Base-by-base conservation (phyloP, 2,329 filamentous ascomycete species). In the Tolypocladium endophyticum region DNA sequence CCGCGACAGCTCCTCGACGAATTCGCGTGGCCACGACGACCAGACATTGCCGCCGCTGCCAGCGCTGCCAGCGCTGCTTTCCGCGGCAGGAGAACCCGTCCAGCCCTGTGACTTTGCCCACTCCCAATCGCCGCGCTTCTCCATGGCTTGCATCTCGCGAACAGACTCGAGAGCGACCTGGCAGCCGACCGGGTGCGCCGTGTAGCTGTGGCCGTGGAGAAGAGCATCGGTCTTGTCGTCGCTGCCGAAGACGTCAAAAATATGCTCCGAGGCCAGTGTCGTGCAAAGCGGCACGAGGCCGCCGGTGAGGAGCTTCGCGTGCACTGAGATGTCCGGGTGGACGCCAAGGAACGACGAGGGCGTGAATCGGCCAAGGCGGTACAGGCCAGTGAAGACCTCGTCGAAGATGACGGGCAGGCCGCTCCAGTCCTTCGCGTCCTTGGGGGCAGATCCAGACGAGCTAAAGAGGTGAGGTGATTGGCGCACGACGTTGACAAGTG, bases 181-280 rank as follows among this genome's bases (percentile, higher is more conserved):
- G 66, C 90, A 95, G 0, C 90, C 91, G 1, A 94, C 82, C 0
- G 91, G 81, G 71, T 95, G 90, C 0, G 90, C 90, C 0, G 90
- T 95, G 73, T 95, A 95, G 70, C 89, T 93, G 70, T 95, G 90
- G 0, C 90, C 90, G 65, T 95, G 91, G 4, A 95, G 76, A 6
- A 95, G 73, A 0, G 90, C 90, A 64, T 93, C 89, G 0, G 83
- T 85, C 74, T 94, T 95, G 56, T 90, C 85, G 1, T 82, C 77
- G 58, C 87, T 86, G 16, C 83, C 75, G 68, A 95, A 95, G 0
- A 84, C 83, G 1, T 83, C 68, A 71, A 92, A 94, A 54, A 95
- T 87, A 61, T 79, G 80, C 61, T 91, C 79, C 41, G 87, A 91
- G 0, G 90, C 89, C 4, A 89, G 75, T 0, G 91, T 96, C 0